Conservation (phyloP, 495 filamentous ascomycete species). For the Podospora conica region DNA sequence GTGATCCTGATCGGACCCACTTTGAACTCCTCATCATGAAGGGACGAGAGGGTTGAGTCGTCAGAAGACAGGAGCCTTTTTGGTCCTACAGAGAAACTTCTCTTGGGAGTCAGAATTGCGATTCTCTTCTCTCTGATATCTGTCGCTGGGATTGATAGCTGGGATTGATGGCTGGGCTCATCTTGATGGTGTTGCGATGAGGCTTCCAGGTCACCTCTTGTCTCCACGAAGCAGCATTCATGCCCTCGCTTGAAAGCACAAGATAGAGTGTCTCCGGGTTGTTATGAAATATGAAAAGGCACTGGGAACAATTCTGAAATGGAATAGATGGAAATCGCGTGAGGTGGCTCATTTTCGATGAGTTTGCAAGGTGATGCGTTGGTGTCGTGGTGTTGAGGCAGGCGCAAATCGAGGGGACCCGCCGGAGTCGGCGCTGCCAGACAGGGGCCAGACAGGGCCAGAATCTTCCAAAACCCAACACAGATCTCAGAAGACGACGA, state of each 20-base stretch:
- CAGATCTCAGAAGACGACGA: background rate
- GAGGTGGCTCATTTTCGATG: background rate
- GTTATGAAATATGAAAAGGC: background rate
- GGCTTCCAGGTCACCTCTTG: background rate
- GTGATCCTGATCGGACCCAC: background rate
- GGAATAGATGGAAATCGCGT: background rate
- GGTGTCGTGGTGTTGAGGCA: background rate
- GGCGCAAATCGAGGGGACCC: background rate
- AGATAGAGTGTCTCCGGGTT: background rate
- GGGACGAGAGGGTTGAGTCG: background rate
- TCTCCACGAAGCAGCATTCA: background rate
- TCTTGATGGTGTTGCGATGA: background rate
- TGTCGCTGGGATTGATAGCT: too few relatives aligned
- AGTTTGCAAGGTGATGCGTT: background rate
- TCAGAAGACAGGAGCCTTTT: background rate
- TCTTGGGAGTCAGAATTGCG: background rate
- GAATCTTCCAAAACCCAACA: background rate
- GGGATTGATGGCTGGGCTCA: background rate
- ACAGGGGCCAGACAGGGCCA: background rate
- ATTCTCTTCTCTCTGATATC: background rate
- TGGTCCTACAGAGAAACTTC: too few relatives aligned
- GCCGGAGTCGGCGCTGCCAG: background rate
- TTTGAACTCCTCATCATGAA: background rate
- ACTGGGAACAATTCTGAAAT: background rate
- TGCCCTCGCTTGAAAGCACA: background rate